Conservation (phyloP, 2,329 filamentous ascomycete genomes). For the Aspergillus sp. region DNA sequence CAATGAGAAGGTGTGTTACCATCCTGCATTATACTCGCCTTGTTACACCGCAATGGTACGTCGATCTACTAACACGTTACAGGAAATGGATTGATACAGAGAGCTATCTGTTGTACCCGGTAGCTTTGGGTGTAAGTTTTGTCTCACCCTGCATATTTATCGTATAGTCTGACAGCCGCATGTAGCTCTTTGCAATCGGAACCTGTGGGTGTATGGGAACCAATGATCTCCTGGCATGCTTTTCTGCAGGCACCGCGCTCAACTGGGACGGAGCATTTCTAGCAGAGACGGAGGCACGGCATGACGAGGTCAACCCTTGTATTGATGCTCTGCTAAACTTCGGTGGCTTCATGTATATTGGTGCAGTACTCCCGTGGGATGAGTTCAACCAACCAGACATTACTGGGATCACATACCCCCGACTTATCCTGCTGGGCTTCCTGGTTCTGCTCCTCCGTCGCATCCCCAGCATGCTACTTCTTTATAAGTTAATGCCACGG, state of each 20-base stretch:
- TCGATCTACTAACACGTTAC: not conserved
- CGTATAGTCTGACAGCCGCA: not conserved
- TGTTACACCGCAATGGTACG: not conserved
- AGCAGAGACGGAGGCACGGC: conserved; percentile 3
- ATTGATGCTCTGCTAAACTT: conserved; percentile 5
- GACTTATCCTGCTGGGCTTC: not conserved
- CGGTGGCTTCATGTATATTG: conserved; percentile 5
- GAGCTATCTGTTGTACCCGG: conserved; percentile 1
- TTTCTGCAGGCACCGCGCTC: conserved; percentile 1
- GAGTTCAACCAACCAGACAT: conserved; percentile 1
- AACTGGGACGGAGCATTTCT: conserved; percentile 5
- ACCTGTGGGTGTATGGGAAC: conserved; percentile 4
- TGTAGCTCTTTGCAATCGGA: conserved; percentile 1
- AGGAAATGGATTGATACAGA: conserved; percentile 5
- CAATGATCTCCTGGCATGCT: conserved; percentile 4
- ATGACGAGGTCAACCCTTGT: conserved; percentile 4
- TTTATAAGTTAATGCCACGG: conserved; percentile 1
- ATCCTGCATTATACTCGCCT: not conserved
- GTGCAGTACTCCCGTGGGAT: conserved; percentile 1
- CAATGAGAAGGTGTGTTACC: not conserved
- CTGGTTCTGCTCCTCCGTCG: conserved; percentile 3
- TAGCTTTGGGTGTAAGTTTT: not conserved
- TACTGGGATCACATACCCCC: conserved; percentile 2
- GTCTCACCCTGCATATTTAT: not conserved
- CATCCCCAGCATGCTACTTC: conserved; percentile 3